Percentiles rank a stretch among this genome's conserved stretches.
Conservation (phyloP, 257 asterid genomes). For the Dorcoceras hygrometricum region DNA sequence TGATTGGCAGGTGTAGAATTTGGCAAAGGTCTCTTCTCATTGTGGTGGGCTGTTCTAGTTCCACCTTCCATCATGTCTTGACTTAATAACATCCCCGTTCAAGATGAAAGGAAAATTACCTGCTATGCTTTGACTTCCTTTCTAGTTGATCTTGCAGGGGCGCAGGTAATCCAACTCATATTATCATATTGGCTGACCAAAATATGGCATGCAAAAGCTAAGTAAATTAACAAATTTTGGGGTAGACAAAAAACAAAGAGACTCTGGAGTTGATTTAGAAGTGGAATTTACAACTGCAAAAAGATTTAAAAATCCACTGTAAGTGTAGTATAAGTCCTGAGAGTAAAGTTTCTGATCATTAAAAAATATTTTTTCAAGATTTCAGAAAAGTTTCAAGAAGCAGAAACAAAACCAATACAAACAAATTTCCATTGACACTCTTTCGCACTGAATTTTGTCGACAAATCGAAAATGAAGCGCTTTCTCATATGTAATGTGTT, state of each 20-base stretch:
- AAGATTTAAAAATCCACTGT: not conserved
- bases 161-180: constrained; percentile 4
- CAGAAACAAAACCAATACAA: not conserved
- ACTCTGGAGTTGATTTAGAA: not conserved
- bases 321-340: not conserved
- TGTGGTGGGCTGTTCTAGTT: constrained; percentile 38
- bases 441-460: not conserved
- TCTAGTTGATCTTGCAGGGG: not conserved
- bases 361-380: not conserved
- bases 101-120: constrained; percentile 15
- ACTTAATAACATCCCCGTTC: constrained; percentile 47
- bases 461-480: not conserved
- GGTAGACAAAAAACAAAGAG: not conserved
- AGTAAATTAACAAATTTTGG: not conserved
- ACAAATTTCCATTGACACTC: not conserved
- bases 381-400: not conserved
- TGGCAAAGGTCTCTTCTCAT: constrained; percentile 44
- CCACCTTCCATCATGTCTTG: constrained; percentile 44
- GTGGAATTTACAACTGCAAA: not conserved
- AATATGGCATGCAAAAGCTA: not conserved
- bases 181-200: not conserved
- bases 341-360: not conserved
- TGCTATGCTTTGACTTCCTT: constrained; percentile 18
- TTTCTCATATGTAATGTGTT: not conserved
- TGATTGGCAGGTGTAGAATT: constrained; percentile 34